A percentile compares a stretch with the other conserved stretches of the same genome.
These are phyloP conservation scores for Acacia pycnantha DNA, from an alignment of 331 rosid genomes.

Conservation along the genomic window DNA sequence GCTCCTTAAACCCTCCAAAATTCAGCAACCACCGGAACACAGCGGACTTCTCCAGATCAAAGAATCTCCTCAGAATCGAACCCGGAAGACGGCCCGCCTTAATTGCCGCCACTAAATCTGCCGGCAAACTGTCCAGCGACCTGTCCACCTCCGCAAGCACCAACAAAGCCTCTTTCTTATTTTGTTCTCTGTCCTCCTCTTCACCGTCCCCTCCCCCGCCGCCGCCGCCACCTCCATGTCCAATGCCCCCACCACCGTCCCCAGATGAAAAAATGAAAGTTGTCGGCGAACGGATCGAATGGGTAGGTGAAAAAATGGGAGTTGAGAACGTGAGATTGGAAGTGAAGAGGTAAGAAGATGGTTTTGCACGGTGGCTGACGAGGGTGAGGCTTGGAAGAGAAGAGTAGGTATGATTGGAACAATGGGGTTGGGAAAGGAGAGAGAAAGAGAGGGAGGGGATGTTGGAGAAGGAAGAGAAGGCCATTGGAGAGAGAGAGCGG, in stretches of 20 bases:
- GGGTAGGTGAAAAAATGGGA: conserved; percentile 20
- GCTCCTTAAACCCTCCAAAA: conserved; percentile 85
- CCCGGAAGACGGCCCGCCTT: conserved; percentile 71
- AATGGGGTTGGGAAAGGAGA: conserved; percentile 21
- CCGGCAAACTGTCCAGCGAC: conserved; percentile 67
- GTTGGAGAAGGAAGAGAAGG: conserved; percentile 44
- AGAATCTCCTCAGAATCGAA: conserved; percentile 61
- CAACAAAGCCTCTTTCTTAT: conserved; percentile 62
- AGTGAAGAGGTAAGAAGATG: conserved; percentile 10
- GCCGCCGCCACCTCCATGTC: not conserved
- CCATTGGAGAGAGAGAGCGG: conserved; percentile 34
- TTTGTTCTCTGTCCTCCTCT: conserved; percentile 53
- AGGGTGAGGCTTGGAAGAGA: conserved; percentile 18
- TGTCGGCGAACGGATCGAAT: conserved; percentile 5
- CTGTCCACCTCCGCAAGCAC: conserved; percentile 63
- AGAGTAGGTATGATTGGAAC: conserved; percentile 1
- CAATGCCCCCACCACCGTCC: conserved; percentile 6
- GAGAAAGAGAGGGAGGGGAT: conserved; percentile 34
- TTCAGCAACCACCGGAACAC: conserved; percentile 63
- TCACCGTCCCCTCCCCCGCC: conserved; percentile 34
- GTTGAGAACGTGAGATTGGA: conserved; percentile 29
- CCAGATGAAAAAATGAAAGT: conserved; percentile 24
- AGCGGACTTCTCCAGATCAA: conserved; percentile 67
- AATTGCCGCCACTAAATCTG: conserved; percentile 68
- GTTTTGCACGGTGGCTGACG: conserved; percentile 4